Base-by-base conservation (phyloP, 768 basidiomycete species). In the Mycena haematopus region DNA sequence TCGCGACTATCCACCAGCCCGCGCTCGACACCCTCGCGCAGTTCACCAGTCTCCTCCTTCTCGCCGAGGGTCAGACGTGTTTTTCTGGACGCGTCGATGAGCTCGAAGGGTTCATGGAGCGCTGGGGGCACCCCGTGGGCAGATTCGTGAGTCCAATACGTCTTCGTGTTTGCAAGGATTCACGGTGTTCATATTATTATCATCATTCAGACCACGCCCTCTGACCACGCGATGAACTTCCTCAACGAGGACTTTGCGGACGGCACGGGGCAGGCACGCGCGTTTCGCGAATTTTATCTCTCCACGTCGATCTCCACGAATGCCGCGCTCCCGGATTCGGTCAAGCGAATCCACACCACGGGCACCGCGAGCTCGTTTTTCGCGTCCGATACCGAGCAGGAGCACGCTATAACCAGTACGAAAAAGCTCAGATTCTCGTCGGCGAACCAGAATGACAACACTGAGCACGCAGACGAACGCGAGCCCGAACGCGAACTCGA, bases 1-100 rank as follows among this genome's bases (percentile, higher is more conserved):
- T 90, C 49, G 83, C 85, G 19, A 86, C 86, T 6, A 87, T 91
- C 55, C 89, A 91, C 65, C 88, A 90, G 60, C 89, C 89, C 0
- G 80, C 83, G 22, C 81, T 82, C 24, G 85, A 85, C 59, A 86
- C 86, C 0, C 82, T 88, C 52, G 69, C 80, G 0, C 80, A 86
- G 46, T 90, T 91, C 69, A 85, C 85, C 51, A 77, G 83, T 33
- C 74, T 90, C 14, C 72, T 87, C 31, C 74, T 91, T 24, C 78
- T 91, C 14, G 77, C 86, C 0, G 79, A 80, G 35, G 89, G 89
- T 0, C 75, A 75, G 49, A 74, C 69, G 2, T 82, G 79, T 58
- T 81, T 74, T 57, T 78, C 51, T 60, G 86, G 72, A 74, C 79
- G 73, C 65, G 79, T 74, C 69, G 84, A 52, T 57, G 76, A 74